Base-by-base conservation (phyloP, 805 yeast genomes). In the Starmerella tilneyi region DNA sequence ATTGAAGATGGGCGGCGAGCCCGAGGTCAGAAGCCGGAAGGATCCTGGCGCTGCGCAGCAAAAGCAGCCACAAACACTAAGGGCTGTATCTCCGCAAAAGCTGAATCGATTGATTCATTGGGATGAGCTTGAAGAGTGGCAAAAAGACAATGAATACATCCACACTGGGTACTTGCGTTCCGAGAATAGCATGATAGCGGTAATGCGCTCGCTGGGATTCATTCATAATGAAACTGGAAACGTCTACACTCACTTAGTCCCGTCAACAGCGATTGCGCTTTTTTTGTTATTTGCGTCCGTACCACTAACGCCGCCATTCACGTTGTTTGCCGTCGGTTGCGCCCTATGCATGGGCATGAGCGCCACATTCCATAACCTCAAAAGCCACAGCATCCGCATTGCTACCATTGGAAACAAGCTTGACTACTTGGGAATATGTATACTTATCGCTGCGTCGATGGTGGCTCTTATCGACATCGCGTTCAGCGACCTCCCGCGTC, bases 341-440 rank as follows among this genome's bases (percentile, higher is more conserved):
- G 68, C 74, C 15, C 52, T 64, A 12, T 81, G 89, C 54, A 62
- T 82, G 47, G 68, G 73, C 35, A 70, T 78, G 70, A 76, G 83
- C 24, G 76, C 84, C 28, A 65, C 73, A 20, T 82, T 77, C 65
- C 92, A 82, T 56, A 69, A 76, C 49, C 54, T 80, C 47, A 81
- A 79, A 55, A 73, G 78, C 52, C 89, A 82, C 58, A 79, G 86
- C 5, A 70, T 65, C 34, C 50, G 60, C 12, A 74, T 79, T 2
- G 63, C 75, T 28, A 67, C 63, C 43, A 60, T 74, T 30, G 83
- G 86, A 49, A 80, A 81, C 60, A 79, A 75, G 56, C 69, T 81
- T 38, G 92, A 82, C 60, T 82, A 82, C 58, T 68, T 82, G 53
- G 92, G 92, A 1, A 82, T 82, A 44, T 78, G 81, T 24, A 64